phyloP scores from a whole-genome alignment of 2,329 filamentous ascomycete species.

The Aureobasidium leucospermi region DNA sequence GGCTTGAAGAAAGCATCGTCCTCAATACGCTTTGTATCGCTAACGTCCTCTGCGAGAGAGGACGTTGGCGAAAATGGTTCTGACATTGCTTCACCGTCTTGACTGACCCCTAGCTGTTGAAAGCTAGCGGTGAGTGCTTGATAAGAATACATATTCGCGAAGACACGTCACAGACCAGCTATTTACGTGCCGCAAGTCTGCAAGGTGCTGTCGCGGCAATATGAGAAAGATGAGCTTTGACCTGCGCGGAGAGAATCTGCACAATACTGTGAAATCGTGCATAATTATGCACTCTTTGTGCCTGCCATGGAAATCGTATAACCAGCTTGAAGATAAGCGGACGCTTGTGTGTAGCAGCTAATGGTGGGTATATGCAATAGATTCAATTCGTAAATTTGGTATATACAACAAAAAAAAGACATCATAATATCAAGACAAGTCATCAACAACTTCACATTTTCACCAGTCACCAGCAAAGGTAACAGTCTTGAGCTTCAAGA shows the following conservation, averaged over 20 bases:
- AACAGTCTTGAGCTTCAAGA: slow-evolving; percentile 32
- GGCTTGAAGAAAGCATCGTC: neutral
- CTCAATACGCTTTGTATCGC: neutral
- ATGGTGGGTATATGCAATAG: neutral
- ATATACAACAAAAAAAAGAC: neutral
- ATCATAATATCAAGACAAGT: neutral
- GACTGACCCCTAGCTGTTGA: neutral
- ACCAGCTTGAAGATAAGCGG: too few relatives aligned
- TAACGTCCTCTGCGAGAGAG: neutral
- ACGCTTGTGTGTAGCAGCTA: too few relatives aligned
- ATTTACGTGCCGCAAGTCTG: neutral
- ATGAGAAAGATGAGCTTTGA: neutral
- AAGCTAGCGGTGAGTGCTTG: neutral
- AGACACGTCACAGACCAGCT: neutral
- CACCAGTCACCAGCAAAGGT: slow-evolving; percentile 18
- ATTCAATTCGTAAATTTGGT: neutral
- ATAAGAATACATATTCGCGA: neutral
- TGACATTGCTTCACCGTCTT: neutral
- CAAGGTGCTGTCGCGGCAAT: neutral
- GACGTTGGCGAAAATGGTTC: neutral
- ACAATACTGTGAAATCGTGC: neutral
- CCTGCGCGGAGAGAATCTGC: neutral
- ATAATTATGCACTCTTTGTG: neutral
- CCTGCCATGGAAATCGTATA: too few relatives aligned
- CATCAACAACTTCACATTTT: neutral